A percentile compares a stretch with the other conserved stretches of the same genome.
Evolutionary conservation across 768 basidiomycete genomes (phyloP).

Genomic region (Amanita muscaria): DNA sequence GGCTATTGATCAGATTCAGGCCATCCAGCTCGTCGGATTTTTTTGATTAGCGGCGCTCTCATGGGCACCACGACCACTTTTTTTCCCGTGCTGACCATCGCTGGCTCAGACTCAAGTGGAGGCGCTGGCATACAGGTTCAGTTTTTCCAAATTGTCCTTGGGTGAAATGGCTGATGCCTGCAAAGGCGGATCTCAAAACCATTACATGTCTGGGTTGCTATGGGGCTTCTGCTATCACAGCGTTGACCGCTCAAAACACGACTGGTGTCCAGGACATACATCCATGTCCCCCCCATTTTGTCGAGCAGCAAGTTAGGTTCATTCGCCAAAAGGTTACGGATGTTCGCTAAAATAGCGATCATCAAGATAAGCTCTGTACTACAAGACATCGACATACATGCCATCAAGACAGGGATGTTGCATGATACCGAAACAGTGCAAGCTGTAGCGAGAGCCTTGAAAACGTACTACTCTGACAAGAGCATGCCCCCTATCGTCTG

Average conservation of each 20-base stretch:
- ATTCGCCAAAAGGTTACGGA: neutral
- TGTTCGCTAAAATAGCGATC: neutral
- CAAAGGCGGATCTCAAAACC: constrained; percentile 79
- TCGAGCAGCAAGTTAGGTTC: constrained; percentile 60
- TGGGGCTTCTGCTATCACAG: constrained; percentile 76
- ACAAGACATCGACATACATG: constrained; percentile 58
- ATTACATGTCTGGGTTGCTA: constrained; percentile 74
- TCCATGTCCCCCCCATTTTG: constrained; percentile 57
- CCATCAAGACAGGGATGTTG: constrained; percentile 90
- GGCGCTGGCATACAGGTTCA: constrained; percentile 86
- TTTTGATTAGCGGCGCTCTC: too few species aligned
- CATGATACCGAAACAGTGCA: constrained; percentile 46
- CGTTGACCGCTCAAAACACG: constrained; percentile 86
- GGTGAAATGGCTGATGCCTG: neutral
- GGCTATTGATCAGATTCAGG: neutral
- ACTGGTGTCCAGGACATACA: constrained; percentile 72
- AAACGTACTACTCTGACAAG: constrained; percentile 23
- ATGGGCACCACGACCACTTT: too few species aligned
- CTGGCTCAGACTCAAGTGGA: constrained; percentile 75
- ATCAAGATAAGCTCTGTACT: constrained; percentile 63
- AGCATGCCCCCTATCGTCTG: constrained; percentile 58
- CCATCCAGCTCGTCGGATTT: too few species aligned
- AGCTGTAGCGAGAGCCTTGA: constrained; percentile 45
- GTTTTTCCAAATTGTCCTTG: neutral
- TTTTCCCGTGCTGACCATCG: constrained; percentile 52